Conservation (phyloP, 371 early-diverging fungal species). For the Mucor circinelloides region DNA sequence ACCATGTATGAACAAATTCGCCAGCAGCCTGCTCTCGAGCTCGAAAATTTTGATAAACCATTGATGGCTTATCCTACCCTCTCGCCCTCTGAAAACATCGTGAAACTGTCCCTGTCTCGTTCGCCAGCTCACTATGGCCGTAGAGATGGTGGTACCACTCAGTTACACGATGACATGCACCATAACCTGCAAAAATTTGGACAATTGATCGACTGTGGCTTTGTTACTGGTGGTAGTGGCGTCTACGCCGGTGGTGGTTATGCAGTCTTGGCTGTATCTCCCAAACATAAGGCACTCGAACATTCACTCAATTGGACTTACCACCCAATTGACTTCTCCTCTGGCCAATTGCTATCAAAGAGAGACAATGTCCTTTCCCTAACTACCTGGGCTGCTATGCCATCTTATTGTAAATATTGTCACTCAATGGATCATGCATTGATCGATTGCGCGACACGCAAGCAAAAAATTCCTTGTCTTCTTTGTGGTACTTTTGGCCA, state of each 20-base stretch:
- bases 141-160: neutral
- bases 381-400: slow-evolving; percentile 2
- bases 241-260: slow-evolving; percentile 3
- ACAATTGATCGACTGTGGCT: neutral
- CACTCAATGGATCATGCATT: neutral
- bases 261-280: slow-evolving; percentile 31
- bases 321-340: neutral
- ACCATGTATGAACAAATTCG: neutral
- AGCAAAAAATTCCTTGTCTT: neutral
- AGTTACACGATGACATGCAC: neutral
- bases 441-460: neutral
- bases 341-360: neutral
- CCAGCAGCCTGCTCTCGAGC: neutral
- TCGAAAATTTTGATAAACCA: neutral
- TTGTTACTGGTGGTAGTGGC: neutral
- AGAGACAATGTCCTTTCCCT: neutral
- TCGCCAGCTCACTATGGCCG: neutral
- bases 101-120: neutral
- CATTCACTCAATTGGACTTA: slow-evolving; percentile 53
- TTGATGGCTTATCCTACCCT: neutral
- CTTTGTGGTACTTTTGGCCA: neutral
- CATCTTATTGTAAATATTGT: slow-evolving; percentile 9
- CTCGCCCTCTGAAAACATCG: neutral
- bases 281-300: slow-evolving; percentile 45
- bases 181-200: neutral